Evolutionary conservation across 495 filamentous ascomycete genomes (phyloP), one percentile per base, ranked within the genome.

Genomic region (Aspergillus mulundensis): DNA sequence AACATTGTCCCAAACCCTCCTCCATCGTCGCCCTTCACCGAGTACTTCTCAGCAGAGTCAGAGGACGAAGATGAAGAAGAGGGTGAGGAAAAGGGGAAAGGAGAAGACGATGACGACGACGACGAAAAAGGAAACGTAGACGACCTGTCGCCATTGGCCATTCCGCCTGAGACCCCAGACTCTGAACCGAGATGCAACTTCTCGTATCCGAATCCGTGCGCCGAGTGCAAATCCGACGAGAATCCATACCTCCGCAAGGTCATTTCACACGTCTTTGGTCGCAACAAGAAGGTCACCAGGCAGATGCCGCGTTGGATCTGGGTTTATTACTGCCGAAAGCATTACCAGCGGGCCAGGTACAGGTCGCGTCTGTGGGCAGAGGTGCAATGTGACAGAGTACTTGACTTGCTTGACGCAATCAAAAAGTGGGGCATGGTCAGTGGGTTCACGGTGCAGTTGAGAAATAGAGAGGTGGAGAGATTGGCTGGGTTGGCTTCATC

Each of bases 191-290:
- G 15, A 39, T 49, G 28, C 46, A 24, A n/a, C 24, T 47, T 28
- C 44, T n/a, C 21, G 12, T n/a, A 16, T 10, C 32, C 32, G 12
- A 7, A 2, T 4, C 32, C 32, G 5, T 85, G 83, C 60, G 69
- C 75, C n/a, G 82, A 25, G 2, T 40, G 24, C 34, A 34, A 16
- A 2, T 7, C 34, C 30, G 20, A 34, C 23, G 28, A 54, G 19
- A 10, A 36, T 3, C 18, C 20, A 16, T 32, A 45, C 18, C 52
- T 38, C n/a, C 82, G 91, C 32, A 95, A 96, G 65, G 79, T 87
- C 7, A 84, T 95, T 28, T 91, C 88, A 0, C 88, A 96, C 58
- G 77, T 92, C 56, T 94, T 95, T 62, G 91, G 91, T n/a, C 81
- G 91, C 12, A 95, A 96, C 76, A 95, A 96, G 69, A 70, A 73